phyloP scores from a whole-genome alignment of 23 red algal genomes.

The Gracilaria gracilis region DNA sequence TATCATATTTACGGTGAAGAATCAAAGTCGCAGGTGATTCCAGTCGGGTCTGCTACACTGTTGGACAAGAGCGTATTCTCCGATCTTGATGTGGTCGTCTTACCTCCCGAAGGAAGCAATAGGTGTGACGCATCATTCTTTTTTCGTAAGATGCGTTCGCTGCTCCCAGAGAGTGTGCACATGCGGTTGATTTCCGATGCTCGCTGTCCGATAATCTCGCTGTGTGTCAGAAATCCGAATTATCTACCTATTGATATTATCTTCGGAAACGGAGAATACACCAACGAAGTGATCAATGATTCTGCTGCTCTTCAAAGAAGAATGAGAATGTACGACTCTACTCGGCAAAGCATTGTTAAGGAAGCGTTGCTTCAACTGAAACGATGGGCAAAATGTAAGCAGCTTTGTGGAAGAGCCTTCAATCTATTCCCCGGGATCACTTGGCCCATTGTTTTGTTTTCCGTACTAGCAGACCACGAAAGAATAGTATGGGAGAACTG shows the following conservation, averaged over 20 bases:
- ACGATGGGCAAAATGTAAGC: background rate
- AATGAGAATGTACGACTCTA: background rate
- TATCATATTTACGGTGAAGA: background rate
- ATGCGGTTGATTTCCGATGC: background rate
- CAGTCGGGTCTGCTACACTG: background rate
- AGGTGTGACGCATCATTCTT: background rate
- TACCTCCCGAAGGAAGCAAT: background rate
- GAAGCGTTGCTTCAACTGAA: constrained; percentile 7
- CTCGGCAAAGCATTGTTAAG: no score
- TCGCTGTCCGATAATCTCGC: background rate
- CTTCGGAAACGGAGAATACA: background rate
- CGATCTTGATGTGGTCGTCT: constrained; percentile 7
- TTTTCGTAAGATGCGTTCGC: background rate
- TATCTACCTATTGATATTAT: constrained; percentile 26
- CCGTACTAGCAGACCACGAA: background rate
- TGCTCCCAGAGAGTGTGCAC: background rate
- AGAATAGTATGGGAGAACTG: background rate
- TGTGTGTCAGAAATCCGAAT: background rate
- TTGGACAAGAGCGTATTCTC: background rate
- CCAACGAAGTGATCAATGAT: background rate
- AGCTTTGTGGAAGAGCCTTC: background rate
- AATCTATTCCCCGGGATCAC: constrained; percentile 8
- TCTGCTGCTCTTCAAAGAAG: background rate
- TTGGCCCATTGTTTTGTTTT: constrained; percentile 3
- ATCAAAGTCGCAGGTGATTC: background rate